Percentiles rank a stretch among this genome's conserved stretches.
phyloP scores from a whole-genome alignment of 2,329 filamentous ascomycete species.

The Plenodomus tracheiphilus region DNA sequence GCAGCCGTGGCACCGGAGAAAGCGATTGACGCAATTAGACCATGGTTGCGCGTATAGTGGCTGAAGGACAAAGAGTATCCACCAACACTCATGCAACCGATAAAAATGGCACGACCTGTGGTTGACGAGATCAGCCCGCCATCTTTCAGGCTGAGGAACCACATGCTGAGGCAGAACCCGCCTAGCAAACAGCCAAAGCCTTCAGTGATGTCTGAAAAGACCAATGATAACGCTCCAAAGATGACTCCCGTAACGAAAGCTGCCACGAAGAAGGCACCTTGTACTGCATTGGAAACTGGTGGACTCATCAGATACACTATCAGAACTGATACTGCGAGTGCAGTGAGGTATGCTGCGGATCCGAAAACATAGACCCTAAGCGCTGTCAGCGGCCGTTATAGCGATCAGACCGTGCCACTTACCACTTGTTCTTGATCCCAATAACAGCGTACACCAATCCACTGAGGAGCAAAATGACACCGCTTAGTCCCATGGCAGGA shows the following conservation, averaged over 20 bases:
- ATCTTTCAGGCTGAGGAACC: conserved; percentile 76
- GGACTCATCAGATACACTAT: conserved; percentile 87
- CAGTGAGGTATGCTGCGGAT: conserved; percentile 73
- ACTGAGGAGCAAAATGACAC: conserved; percentile 72
- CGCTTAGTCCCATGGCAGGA: conserved; percentile 78
- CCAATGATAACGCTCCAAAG: conserved; percentile 71
- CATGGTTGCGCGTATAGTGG: conserved; percentile 75
- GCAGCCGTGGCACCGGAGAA: conserved; percentile 80
- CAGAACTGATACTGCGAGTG: conserved; percentile 76
- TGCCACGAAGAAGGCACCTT: conserved; percentile 86
- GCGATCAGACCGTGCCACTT: conserved; percentile 1
- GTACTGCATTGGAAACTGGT: conserved; percentile 73
- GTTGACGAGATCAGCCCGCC: conserved; percentile 72
- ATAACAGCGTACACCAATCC: conserved; percentile 74
- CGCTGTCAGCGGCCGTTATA: conserved; percentile 15
- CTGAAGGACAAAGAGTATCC: conserved; percentile 72
- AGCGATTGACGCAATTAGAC: conserved; percentile 73
- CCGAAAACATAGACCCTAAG: conserved; percentile 61
- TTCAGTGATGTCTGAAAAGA: conserved; percentile 83
- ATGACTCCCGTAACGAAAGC: conserved; percentile 71
- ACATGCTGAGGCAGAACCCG: conserved; percentile 86
- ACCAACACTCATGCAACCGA: conserved; percentile 69
- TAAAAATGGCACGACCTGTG: conserved; percentile 71
- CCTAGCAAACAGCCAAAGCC: conserved; percentile 86
- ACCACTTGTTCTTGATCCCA: conserved; percentile 79